Evolutionary conservation across 306 rosid species (phyloP).

Genomic region (Lotus japonicus): DNA sequence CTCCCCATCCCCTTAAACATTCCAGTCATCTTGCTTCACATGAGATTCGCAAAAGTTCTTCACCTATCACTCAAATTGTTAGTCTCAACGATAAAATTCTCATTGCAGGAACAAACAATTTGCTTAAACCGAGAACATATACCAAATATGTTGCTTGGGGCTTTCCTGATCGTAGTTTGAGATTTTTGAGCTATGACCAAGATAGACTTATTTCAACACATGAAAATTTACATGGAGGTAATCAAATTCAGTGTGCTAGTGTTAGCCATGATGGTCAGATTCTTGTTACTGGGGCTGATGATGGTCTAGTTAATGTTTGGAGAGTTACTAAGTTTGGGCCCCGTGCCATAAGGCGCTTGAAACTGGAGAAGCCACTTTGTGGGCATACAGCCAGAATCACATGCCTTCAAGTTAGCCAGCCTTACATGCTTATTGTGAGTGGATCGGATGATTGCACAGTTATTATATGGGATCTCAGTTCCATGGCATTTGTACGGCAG

Average conservation of each 20-base stretch:
- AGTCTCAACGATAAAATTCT: constrained; percentile 74
- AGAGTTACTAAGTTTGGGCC: constrained; percentile 65
- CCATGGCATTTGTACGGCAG: constrained; percentile 86
- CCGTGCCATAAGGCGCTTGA: constrained; percentile 58
- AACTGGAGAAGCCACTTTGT: constrained; percentile 85
- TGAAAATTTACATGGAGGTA: constrained; percentile 90
- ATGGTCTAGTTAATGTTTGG: constrained; percentile 94
- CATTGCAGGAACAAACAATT: constrained; percentile 59
- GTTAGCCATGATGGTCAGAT: constrained; percentile 83
- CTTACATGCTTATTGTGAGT: constrained; percentile 92
- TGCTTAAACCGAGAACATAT: constrained; percentile 92
- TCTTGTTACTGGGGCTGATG: constrained; percentile 96
- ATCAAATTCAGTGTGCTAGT: constrained; percentile 83
- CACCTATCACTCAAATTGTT: constrained; percentile 85
- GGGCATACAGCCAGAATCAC: constrained; percentile 83
- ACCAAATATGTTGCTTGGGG: constrained; percentile 96
- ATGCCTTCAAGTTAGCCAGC: constrained; percentile 96
- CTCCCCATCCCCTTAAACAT: constrained; percentile 93
- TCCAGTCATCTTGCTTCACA: constrained; percentile 64
- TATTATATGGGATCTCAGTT: constrained; percentile 95
- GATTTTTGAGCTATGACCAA: constrained; percentile 92
- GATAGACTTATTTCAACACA: constrained; percentile 91
- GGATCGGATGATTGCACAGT: constrained; percentile 98
- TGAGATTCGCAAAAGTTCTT: constrained; percentile 71
- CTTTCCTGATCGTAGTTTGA: constrained; percentile 90